Evolutionary conservation across 345 rosid species (phyloP), one percentile per base, ranked within the genome.

Genomic region (Mercurialis annua): DNA sequence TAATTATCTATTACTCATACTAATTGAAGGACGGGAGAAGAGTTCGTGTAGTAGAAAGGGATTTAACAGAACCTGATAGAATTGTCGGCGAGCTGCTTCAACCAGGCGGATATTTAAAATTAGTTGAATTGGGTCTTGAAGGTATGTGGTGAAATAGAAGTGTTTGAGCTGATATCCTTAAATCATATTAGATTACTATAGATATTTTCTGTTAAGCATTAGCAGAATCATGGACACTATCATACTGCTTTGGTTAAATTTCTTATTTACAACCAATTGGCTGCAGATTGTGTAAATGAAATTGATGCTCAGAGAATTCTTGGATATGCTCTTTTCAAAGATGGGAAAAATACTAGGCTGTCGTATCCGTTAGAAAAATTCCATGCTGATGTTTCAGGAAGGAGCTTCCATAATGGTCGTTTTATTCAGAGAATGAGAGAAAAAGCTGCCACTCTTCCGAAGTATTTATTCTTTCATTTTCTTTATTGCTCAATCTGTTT

Each of bases 401-500:
- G 64, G 33, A 69, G 72, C 59, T 69, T 69, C 34, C 66, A 69
- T 17, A 69, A 69, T 24, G 72, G 72, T 24, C 72, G 72, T 24
- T 69, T 69, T 47, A 50, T 69, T 17, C 72, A 69, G 59, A 59
- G 65, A 20, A 69, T 69, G 72, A 60, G 72, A 60, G 65, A 69
- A 60, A 69, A 69, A 34, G 72, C 72, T 36, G 66, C 59, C 11
- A 34, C 38, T 4, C 65, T 69, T n/a, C 58, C 72, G 14, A 69
- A 68, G 72, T 68, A 49, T 59, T n/a, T 20, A 34, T 40, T 38
- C 48, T 61, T 11, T 62, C n/a, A 2, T 20, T 21, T 34, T 15
- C 53, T 12, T 34, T 30, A 18, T 64, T 30, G 11, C 67, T 47
- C 18, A 7, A n/a, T 10, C 17, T 64, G 40, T 20, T 14, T 38